Conservation (phyloP, 371 early-diverging fungal species). For the Syncephalastrum contaminatum region DNA sequence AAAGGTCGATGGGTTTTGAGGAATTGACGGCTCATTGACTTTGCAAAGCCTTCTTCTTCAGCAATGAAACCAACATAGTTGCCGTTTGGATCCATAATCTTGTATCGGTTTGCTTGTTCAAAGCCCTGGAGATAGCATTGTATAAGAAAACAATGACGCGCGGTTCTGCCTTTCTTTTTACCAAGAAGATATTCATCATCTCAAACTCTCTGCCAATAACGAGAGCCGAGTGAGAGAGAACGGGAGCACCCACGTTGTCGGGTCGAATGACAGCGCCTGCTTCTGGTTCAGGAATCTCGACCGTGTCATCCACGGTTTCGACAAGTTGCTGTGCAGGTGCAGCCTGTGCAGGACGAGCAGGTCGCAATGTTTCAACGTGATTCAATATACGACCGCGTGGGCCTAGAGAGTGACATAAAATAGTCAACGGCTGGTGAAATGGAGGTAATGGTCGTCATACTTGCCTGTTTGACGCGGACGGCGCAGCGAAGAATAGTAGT, state of each 20-base stretch:
- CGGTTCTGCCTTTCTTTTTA: slow-evolving; percentile 8
- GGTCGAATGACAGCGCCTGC: slow-evolving; percentile 33
- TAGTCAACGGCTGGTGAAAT: not conserved
- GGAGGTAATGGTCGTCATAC: not conserved
- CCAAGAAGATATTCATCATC: slow-evolving; percentile 78
- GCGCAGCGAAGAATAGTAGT: slow-evolving; percentile 15
- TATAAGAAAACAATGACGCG: not conserved
- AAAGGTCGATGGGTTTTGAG: slow-evolving; percentile 78
- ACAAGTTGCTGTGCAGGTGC: slow-evolving; percentile 3
- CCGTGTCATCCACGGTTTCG: slow-evolving; percentile 24
- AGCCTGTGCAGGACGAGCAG: not conserved
- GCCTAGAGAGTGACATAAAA: slow-evolving; percentile 15
- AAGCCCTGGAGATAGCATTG: slow-evolving; percentile 48
- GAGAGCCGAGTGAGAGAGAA: slow-evolving; percentile 60
- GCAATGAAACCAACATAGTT: slow-evolving; percentile 77
- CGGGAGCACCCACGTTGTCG: slow-evolving; percentile 37
- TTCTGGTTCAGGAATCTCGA: slow-evolving; percentile 29
- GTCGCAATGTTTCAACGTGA: slow-evolving; percentile 26
- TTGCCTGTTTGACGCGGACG: slow-evolving; percentile 17
- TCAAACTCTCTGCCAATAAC: slow-evolving; percentile 79
- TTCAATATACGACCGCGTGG: slow-evolving; percentile 39
- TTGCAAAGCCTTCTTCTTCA: slow-evolving; percentile 70
- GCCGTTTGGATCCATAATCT: slow-evolving; percentile 74
- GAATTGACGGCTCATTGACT: slow-evolving; percentile 70
- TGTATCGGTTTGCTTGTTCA: slow-evolving; percentile 89